Evolutionary conservation across 2,329 filamentous ascomycete genomes (phyloP).

Genomic region (Rhynchosporium agropyri): DNA sequence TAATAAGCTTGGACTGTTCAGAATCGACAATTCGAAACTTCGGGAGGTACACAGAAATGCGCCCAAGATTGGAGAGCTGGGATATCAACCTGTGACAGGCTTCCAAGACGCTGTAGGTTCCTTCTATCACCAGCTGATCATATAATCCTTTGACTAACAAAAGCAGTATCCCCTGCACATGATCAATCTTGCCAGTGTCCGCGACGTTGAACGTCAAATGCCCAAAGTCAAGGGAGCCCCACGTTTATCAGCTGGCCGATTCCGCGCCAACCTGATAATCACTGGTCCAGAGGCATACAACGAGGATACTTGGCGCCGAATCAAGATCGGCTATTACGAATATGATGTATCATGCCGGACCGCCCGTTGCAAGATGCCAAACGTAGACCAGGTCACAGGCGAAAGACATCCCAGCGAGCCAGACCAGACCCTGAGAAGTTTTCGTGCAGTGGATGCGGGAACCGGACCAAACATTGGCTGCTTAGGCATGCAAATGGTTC

Average conservation of each 20-base stretch:
- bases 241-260: constrained; percentile 63
- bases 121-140: background rate
- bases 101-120: constrained; percentile 70
- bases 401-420: constrained; percentile 51
- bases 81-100: constrained; percentile 66
- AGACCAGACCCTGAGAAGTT: constrained; percentile 58
- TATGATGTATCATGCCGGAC: constrained; percentile 67
- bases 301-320: constrained; percentile 70
- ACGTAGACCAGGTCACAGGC: constrained; percentile 59
- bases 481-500: constrained; percentile 68
- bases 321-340: constrained; percentile 55
- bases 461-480: constrained; percentile 56
- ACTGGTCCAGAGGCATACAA: constrained; percentile 65
- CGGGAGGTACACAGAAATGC: constrained; percentile 64
- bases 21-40: constrained; percentile 60
- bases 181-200: constrained; percentile 65
- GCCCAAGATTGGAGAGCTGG: constrained; percentile 58
- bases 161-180: constrained; percentile 70
- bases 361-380: constrained; percentile 71
- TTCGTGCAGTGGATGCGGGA: constrained; percentile 63
- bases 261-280: constrained; percentile 73
- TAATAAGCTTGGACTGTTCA: constrained; percentile 68
- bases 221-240: constrained; percentile 52
- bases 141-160: constrained; percentile 26
- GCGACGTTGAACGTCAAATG: constrained; percentile 60